Evolutionary conservation across 148 eudicot species (phyloP), one percentile per base, ranked within the genome.

Genomic region (Camellia granthamiana): DNA sequence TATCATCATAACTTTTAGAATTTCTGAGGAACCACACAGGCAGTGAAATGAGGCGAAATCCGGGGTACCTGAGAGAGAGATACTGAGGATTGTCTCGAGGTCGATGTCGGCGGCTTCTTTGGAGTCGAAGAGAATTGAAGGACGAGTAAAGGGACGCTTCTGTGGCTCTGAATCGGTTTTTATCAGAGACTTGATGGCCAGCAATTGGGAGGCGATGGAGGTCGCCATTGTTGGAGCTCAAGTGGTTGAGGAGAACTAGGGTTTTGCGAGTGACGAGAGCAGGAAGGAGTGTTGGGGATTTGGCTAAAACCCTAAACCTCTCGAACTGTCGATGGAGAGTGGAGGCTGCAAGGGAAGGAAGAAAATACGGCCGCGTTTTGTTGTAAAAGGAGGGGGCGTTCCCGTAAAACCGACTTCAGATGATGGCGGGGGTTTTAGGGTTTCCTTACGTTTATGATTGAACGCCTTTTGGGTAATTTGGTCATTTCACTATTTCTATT

Each of bases 91-190:
- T 21, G 97, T 83, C 54, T 92, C 91, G 38, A 93, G 79, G 82
- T 92, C 98, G 52, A 93, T 86, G 77, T 95, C 99, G 21, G 99
- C 97, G 52, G 99, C 99, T 75, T 89, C 88, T 85, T 90, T 95
- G 18, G 97, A 87, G 77, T 89, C 85, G 63, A 81, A 92, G 8
- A 93, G 73, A 15, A 95, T 77, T 7, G 99, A 95, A 76, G 98
- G 97, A 6, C 94, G 94, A 79, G 92, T 93, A 51, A 88, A 81
- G 6, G 99, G 95, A 41, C 89, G 88, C 76, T 83, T 88, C 51
- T 77, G 87, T 1, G 85, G 82, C 59, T 93, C 97, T 1, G 86
- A 67, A 11, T 88, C 91, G 54, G 81, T 73, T 72, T 83, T 82
- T 4, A 85, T 82, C 3, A 81, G 10, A 0, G 95, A 89, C 75